Conservation (phyloP, 805 yeast species). For the Lipomyces sp. region DNA sequence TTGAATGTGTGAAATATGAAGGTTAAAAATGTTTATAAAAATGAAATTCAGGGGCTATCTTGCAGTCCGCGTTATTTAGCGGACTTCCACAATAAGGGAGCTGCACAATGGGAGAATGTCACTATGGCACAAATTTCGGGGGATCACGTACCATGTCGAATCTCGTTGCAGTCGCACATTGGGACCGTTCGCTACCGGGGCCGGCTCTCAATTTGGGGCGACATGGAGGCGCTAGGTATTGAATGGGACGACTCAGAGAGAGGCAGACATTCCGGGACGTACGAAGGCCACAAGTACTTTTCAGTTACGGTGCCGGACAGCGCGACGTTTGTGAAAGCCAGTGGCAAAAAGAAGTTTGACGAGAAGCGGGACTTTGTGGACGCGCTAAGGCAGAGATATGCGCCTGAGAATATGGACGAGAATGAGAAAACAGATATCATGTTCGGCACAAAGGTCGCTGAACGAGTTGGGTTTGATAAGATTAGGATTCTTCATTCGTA, state of each 20-base stretch:
- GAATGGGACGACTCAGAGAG: conserved; percentile 76
- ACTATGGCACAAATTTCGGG: no score
- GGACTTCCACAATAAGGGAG: no score
- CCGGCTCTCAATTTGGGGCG: conserved; percentile 58
- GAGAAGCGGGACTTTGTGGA: conserved; percentile 40
- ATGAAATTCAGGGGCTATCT: no score
- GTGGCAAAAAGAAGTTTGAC: conserved; percentile 39
- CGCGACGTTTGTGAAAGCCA: conserved; percentile 62
- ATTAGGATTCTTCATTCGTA: conserved; percentile 15
- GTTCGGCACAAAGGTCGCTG: conserved; percentile 57
- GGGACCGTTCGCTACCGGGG: conserved; percentile 67
- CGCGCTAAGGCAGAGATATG: conserved; percentile 54
- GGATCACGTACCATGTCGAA: conserved; percentile 12
- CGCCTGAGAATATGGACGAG: conserved; percentile 36
- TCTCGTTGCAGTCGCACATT: conserved; percentile 33
- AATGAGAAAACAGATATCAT: conserved; percentile 37
- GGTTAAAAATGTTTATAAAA: no score
- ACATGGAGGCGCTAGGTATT: conserved; percentile 59
- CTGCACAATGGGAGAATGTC: no score
- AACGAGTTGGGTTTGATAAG: conserved; percentile 64
- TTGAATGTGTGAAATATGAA: no score
- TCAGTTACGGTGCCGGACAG: conserved; percentile 39
- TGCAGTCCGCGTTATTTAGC: no score
- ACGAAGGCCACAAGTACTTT: conserved; percentile 58
- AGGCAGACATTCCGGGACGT: conserved; percentile 70